Evolutionary conservation across 805 yeast genomes (phyloP).

Genomic region (Wickerhamomyces bovis): DNA sequence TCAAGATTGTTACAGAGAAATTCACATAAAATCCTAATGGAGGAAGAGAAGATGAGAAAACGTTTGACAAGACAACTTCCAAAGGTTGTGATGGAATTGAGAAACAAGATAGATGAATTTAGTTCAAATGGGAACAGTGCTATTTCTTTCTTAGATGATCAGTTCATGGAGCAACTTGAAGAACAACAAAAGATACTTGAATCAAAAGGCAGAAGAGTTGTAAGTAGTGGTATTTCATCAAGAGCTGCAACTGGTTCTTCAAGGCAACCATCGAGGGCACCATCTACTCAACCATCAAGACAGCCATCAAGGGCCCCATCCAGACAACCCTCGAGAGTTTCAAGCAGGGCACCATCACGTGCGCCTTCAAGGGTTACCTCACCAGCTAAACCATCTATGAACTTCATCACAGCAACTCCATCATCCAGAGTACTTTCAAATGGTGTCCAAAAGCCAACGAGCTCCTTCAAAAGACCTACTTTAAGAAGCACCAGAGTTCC

Average conservation of each 20-base stretch:
- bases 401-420: background rate
- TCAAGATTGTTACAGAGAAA: conserved; percentile 69
- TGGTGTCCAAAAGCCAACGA: conserved; percentile 18
- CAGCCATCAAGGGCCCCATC: conserved; percentile 8
- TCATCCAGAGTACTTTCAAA: conserved; percentile 5
- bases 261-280: conserved; percentile 14
- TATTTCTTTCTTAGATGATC: conserved; percentile 21
- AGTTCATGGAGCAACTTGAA: conserved; percentile 25
- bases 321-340: conserved; percentile 5
- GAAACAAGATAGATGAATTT: conserved; percentile 40
- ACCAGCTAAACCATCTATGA: conserved; percentile 11
- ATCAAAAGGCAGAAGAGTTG: conserved; percentile 17
- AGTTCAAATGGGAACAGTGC: conserved; percentile 36
- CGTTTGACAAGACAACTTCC: conserved; percentile 67
- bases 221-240: conserved; percentile 7
- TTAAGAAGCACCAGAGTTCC: conserved; percentile 7
- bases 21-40: conserved; percentile 69
- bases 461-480: conserved; percentile 10
- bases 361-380: conserved; percentile 8
- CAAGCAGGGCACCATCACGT: conserved; percentile 8
- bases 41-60: conserved; percentile 75
- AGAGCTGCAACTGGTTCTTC: conserved; percentile 17
- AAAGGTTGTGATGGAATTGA: conserved; percentile 45
- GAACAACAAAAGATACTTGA: conserved; percentile 20
- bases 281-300: conserved; percentile 16